Conservation (phyloP, 176 grass and related monocot species). For the Triticum monococcum region DNA sequence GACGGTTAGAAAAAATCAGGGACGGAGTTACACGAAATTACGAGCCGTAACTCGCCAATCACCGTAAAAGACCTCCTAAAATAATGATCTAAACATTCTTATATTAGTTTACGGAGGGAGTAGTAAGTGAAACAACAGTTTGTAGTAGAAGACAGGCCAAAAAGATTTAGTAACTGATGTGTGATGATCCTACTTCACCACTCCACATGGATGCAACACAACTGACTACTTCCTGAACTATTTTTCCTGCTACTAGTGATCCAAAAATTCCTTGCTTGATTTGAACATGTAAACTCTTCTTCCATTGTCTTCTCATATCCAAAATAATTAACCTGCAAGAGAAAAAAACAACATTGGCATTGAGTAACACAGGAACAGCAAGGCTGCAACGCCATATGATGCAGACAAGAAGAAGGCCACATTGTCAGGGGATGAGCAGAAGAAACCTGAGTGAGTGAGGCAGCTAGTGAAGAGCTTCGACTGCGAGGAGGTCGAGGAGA, state of each 20-base stretch:
- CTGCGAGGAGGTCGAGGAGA: too few species aligned
- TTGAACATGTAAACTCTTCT: background rate
- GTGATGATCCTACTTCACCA: background rate
- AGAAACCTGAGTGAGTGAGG: constrained; percentile 16
- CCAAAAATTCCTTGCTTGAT: background rate
- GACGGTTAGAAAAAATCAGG: too few species aligned
- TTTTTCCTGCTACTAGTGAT: background rate
- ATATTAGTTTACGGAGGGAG: too few species aligned
- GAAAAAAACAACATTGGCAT: background rate
- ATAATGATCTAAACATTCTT: too few species aligned
- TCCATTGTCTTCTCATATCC: background rate
- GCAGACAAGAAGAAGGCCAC: background rate
- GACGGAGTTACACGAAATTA: too few species aligned
- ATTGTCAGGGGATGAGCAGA: background rate
- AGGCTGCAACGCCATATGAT: too few species aligned
- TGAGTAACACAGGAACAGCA: background rate
- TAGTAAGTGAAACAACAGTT: background rate
- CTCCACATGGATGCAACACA: too few species aligned
- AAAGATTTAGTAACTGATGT: background rate
- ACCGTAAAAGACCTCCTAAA: too few species aligned
- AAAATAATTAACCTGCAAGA: background rate
- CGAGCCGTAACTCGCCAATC: too few species aligned
- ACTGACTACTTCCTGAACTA: background rate
- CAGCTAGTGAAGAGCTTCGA: background rate
- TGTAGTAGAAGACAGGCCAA: background rate